Evolutionary conservation across 2,329 filamentous ascomycete genomes (phyloP).

Genomic region (Cercospora canescens): DNA sequence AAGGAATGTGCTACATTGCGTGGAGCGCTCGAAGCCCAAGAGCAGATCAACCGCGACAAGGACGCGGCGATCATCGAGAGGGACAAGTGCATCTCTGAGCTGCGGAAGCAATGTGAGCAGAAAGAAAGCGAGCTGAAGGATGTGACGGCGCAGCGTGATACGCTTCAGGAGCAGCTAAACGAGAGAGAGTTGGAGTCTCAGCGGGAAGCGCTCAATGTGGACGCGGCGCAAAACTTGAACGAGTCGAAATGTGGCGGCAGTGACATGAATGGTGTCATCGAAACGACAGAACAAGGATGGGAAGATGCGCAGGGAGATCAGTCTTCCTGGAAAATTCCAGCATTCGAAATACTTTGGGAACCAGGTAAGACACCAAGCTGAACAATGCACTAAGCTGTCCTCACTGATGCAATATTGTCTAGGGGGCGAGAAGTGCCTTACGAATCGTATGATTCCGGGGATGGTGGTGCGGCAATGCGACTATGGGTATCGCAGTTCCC

Average conservation of each 20-base stretch:
- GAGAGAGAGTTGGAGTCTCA: background rate
- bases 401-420: background rate
- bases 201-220: background rate
- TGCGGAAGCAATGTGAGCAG: background rate
- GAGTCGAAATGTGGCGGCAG: background rate
- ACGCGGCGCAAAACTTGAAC: background rate
- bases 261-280: background rate
- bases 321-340: background rate
- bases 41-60: background rate
- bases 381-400: background rate
- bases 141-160: background rate
- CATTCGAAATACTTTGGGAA: background rate
- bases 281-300: background rate
- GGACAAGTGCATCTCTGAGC: background rate
- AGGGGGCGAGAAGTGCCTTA: background rate
- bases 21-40: background rate
- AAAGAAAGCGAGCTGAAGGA: background rate
- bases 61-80: background rate
- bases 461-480: background rate
- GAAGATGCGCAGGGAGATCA: background rate
- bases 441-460: background rate
- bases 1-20: background rate
- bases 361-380: background rate
- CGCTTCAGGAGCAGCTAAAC: background rate
- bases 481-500: no score